Percentiles rank a stretch among this genome's conserved stretches.
phyloP scores from a whole-genome alignment of 2,329 filamentous ascomycete species.

The Diplodia seriata region DNA sequence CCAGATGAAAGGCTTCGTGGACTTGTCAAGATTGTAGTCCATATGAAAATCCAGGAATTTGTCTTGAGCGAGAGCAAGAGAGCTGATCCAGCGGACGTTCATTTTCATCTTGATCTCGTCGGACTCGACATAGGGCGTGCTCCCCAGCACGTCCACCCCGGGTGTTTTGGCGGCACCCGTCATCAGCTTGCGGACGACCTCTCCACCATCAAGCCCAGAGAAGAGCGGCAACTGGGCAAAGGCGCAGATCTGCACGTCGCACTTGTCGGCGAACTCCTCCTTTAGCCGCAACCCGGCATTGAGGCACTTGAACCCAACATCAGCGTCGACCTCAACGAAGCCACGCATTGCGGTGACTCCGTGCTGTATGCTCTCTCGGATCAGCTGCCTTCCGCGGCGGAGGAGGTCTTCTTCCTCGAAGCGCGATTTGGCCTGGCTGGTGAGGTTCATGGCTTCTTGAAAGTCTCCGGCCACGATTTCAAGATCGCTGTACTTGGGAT shows the following conservation, averaged over 20 bases:
- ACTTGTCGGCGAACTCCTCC: conserved; percentile 58
- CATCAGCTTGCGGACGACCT: conserved; percentile 61
- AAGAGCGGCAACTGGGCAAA: conserved; percentile 76
- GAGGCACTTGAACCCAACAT: conserved; percentile 65
- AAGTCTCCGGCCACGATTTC: conserved; percentile 68
- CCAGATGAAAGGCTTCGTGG: conserved; percentile 60
- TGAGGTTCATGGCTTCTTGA: conserved; percentile 67
- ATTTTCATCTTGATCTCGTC: conserved; percentile 54
- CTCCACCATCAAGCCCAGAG: conserved; percentile 58
- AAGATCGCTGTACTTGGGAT: conserved; percentile 66
- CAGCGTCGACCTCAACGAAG: conserved; percentile 73
- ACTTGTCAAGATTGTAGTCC: conserved; percentile 69
- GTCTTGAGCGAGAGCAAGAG: conserved; percentile 56
- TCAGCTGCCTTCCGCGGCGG: conserved; percentile 67
- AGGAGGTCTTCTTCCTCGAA: conserved; percentile 70
- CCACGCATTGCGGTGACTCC: conserved; percentile 74
- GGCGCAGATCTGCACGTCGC: conserved; percentile 70
- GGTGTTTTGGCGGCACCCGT: conserved; percentile 50
- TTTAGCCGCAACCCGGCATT: conserved; percentile 65
- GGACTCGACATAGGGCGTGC: conserved; percentile 73
- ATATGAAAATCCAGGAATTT: conserved; percentile 74
- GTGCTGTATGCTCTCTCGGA: conserved; percentile 68
- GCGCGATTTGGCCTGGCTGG: conserved; percentile 65
- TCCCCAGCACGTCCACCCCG: conserved; percentile 67
- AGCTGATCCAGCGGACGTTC: conserved; percentile 70